Evolutionary conservation across 2,329 filamentous ascomycete genomes (phyloP), one percentile per base, ranked within the genome.

Genomic region (Fusarium buxicola): DNA sequence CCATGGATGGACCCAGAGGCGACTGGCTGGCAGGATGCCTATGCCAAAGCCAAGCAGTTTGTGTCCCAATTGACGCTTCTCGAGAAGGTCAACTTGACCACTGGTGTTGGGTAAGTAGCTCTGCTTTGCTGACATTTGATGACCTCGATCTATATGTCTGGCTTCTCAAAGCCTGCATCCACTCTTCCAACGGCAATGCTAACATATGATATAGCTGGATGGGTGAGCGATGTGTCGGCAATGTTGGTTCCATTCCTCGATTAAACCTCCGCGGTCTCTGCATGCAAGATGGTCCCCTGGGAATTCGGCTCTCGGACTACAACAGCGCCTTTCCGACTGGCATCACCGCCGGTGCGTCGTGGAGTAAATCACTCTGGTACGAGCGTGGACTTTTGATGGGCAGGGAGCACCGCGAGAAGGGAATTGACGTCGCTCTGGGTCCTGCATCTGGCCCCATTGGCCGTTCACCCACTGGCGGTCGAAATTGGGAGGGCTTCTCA

Each of bases 1-100:
- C 93, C 93, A 80, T 96, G 93, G 92, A 89, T 90, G 78, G 86
- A 91, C 62, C 89, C 91, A 15, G 75, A 85, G 7, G 91, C 90
- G 10, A 80, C 85, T 39, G 85, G 84, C 60, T 97, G 93, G 93
- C 83, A 85, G 50, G 84, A 87, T 7, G 92, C 92, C 34, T 94
- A 96, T 68, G 79, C 78, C 16, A 89, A 90, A 75, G 94, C 94
- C 1, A 87, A 86, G 66, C 86, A 83, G 3, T 94, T 97, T 70
- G 92, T 97, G 40, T 90, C 89, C 9, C 88, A 93, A 73, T 78
- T 97, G 77, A 96, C 92, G 1, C 82, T 97, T 31, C 73, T 88
- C 10, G 94, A 97, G 76, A 97, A 97, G 80, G 92, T 98, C 76
- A 98, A 98, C 76, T 76, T 99, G 64, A 98, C 94, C 3, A 97